Evolutionary conservation across 176 grass and related monocot species (phyloP).

Genomic region (Phragmites australis): DNA sequence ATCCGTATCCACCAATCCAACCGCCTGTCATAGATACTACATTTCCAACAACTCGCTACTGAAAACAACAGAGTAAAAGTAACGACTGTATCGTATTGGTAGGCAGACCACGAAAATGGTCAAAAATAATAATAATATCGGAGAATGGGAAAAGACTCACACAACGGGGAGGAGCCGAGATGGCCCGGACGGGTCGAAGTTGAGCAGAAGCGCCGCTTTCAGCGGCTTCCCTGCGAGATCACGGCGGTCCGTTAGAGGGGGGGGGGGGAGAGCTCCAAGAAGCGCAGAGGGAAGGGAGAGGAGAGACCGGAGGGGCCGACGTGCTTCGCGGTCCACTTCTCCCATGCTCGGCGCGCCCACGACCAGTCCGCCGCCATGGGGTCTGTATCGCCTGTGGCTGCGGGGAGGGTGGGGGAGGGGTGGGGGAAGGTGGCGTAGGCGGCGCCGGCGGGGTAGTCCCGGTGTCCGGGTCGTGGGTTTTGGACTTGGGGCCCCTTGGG

Average conservation of each 20-base stretch:
- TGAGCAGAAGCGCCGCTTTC: slow-evolving; percentile 70
- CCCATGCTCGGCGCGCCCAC: slow-evolving; percentile 64
- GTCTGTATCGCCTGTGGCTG: not conserved
- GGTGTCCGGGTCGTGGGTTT: not conserved
- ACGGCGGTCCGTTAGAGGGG: not conserved
- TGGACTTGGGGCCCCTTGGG: not conserved
- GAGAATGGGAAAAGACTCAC: slow-evolving; percentile 35
- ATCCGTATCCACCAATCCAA: not conserved
- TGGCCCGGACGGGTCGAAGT: slow-evolving; percentile 62
- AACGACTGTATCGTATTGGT: not conserved
- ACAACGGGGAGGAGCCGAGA: slow-evolving; percentile 77
- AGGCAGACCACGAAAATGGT: not conserved
- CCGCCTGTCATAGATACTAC: not conserved
- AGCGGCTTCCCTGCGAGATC: slow-evolving; percentile 60
- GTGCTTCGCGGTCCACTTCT: slow-evolving; percentile 75
- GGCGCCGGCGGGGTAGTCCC: not conserved
- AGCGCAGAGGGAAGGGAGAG: not conserved
- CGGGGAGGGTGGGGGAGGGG: not conserved
- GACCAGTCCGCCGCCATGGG: slow-evolving; percentile 73
- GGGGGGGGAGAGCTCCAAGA: not conserved
- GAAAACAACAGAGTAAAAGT: not conserved
- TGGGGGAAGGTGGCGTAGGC: not conserved
- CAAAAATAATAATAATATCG: not conserved
- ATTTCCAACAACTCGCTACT: not conserved
- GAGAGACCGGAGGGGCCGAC: slow-evolving; percentile 55